Evolutionary conservation across 2,329 filamentous ascomycete species (phyloP), one percentile per base, ranked within the genome.

Genomic region (Tolypocladium paradoxum): DNA sequence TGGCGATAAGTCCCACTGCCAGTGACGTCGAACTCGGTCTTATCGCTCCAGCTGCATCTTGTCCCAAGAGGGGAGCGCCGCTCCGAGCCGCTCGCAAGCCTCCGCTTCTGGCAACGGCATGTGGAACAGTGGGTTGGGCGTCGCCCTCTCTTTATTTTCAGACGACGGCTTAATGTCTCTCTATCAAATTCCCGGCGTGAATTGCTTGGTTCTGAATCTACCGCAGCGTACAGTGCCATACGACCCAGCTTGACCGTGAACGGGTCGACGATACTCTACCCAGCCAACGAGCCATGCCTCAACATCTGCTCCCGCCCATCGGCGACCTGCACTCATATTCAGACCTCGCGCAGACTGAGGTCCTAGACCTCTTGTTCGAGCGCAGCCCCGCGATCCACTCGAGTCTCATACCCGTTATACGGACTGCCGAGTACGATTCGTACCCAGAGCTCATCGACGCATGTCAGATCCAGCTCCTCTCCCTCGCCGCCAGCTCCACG

Each of bases 351-450:
- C 77, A 87, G 53, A 76, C 74, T 37, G 64, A 69, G 5, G 73
- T 84, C 49, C 79, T 96, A 49, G 88, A 95, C 70, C 76, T 84
- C 4, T 83, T 96, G 55, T 96, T 96, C 69, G 91, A 96, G 67
- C 88, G 88, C 18, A 90, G 85, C 52, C 73, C 79, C 0, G 80
- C 84, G 50, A 81, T 96, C 1, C 89, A 92, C 68, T 75, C 78
- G 14, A 76, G 93, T 16, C 81, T 87, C 18, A 66, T 88, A 6
- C 87, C 87, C 2, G 71, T 85, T 2, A 74, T 95, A n/a, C 75
- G 74, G 40, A 62, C 66, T 1, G 61, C 62, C 11, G 67, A 73
- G 2, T 91, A 89, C 67, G 61, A 72, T 1, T 84, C 82, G 29
- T 96, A 96, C 68, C 58, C 74, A 8, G 76, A 81, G 36, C 76